A percentile compares a stretch with the other conserved stretches of the same genome.
These are phyloP conservation scores for Prunus kanzakura DNA, from an alignment of 306 rosid genomes.

Conservation along the genomic window DNA sequence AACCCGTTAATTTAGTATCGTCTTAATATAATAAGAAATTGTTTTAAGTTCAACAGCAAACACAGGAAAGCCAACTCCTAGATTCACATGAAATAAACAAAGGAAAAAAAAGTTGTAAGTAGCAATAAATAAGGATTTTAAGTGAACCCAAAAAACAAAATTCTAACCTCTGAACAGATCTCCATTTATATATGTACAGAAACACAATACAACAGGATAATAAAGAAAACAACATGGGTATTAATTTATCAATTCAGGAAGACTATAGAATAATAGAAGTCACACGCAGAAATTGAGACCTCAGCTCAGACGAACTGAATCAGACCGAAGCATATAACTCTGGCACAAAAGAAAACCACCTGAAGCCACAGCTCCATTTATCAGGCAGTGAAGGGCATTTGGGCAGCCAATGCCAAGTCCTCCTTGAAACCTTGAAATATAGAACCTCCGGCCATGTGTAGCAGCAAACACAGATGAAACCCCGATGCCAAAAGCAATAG, in stretches of 20 bases:
- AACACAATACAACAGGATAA: not conserved
- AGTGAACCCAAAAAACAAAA: not conserved
- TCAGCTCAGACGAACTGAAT: not conserved
- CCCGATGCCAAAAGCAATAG: constrained; percentile 89
- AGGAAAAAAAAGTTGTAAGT: no score
- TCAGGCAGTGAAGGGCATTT: constrained; percentile 71
- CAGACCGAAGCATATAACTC: constrained; percentile 44
- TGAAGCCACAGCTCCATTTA: constrained; percentile 81
- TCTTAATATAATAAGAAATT: not conserved
- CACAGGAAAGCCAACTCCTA: not conserved
- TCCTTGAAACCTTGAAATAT: constrained; percentile 60
- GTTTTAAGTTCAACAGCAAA: not conserved
- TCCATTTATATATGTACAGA: not conserved
- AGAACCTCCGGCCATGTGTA: constrained; percentile 91
- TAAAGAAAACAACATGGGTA: not conserved
- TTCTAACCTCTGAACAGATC: not conserved
- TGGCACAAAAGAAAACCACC: constrained; percentile 89
- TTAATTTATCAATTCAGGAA: not conserved
- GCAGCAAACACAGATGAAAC: constrained; percentile 86
- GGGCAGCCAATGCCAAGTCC: constrained; percentile 95
- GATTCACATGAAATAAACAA: not conserved
- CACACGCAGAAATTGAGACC: not conserved
- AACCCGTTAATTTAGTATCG: not conserved
- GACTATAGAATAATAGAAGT: not conserved
- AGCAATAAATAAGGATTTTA: no score